Evolutionary conservation across 2,329 filamentous ascomycete species (phyloP).

Genomic region (Myriosclerotinia scirpicola): DNA sequence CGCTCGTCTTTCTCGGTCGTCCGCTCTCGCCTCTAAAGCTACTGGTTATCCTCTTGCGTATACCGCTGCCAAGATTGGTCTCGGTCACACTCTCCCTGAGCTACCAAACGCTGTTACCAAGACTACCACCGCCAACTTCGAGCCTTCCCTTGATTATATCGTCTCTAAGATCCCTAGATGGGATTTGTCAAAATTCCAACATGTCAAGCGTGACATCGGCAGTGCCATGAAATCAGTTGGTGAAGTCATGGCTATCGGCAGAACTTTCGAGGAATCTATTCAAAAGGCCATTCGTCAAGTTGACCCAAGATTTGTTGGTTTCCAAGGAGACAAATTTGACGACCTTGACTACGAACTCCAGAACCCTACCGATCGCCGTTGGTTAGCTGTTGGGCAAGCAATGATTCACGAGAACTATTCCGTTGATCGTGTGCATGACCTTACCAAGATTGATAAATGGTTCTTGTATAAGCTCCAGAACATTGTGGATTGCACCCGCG

Average conservation of each 20-base stretch:
- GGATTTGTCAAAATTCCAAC: slow-evolving; percentile 98
- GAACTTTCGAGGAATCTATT: slow-evolving; percentile 98
- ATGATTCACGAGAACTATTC: slow-evolving; percentile 97
- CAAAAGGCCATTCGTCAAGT: slow-evolving; percentile 98
- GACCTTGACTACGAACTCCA: slow-evolving; percentile 85
- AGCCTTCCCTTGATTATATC: slow-evolving; percentile 95
- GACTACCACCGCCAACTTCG: slow-evolving; percentile 98
- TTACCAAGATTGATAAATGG: slow-evolving; percentile 99
- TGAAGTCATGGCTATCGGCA: slow-evolving; percentile 98
- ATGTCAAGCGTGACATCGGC: slow-evolving; percentile 95
- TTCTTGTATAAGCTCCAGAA: slow-evolving; percentile 98
- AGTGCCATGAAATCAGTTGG: slow-evolving; percentile 99
- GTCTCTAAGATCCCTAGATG: slow-evolving; percentile 98
- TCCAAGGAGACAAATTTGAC: slow-evolving; percentile 94
- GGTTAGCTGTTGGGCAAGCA: slow-evolving; percentile 95
- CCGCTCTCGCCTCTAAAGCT: slow-evolving; percentile 94
- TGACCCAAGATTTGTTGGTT: slow-evolving; percentile 86
- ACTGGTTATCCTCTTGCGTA: slow-evolving; percentile 97
- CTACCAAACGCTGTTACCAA: slow-evolving; percentile 97
- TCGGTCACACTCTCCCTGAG: slow-evolving; percentile 92
- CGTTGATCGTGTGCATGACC: slow-evolving; percentile 85
- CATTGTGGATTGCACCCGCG: slow-evolving; percentile 85
- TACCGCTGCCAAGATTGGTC: slow-evolving; percentile 95
- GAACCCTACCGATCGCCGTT: slow-evolving; percentile 94
- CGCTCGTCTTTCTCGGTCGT: slow-evolving; percentile 95